Percentiles rank a stretch among this genome's conserved stretches.
phyloP scores from a whole-genome alignment of 495 filamentous ascomycete genomes.

The Daldinia decipiens region DNA sequence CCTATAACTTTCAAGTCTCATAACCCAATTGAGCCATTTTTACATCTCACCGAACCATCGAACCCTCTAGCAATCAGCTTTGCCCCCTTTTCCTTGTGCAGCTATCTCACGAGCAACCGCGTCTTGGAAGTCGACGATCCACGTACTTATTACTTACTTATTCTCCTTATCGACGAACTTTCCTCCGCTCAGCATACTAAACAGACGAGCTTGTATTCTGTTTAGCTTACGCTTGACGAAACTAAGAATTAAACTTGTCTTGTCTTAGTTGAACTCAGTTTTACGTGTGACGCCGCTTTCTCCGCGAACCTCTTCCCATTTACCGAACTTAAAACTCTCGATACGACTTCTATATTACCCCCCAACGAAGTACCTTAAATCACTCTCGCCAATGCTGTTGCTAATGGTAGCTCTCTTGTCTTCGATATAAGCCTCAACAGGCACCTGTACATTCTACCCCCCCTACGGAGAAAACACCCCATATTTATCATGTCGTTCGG shows the following conservation, averaged over 20 bases:
- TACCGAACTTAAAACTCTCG: slow-evolving; percentile 9
- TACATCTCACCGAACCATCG: slow-evolving; percentile 16
- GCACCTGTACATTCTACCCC: neutral
- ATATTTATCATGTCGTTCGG: slow-evolving; percentile 61
- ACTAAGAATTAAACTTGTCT: slow-evolving; percentile 23
- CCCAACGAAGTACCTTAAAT: slow-evolving; percentile 3
- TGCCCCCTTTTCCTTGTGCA: slow-evolving; percentile 8
- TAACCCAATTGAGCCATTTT: slow-evolving; percentile 25
- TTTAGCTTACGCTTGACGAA: slow-evolving; percentile 4
- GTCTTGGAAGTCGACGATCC: slow-evolving; percentile 23
- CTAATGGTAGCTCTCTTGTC: slow-evolving; percentile 4
- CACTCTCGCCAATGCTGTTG: slow-evolving; percentile 32
- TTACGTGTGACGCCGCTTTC: slow-evolving; percentile 3
- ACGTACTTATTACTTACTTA: neutral
- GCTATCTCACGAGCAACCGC: slow-evolving; percentile 16
- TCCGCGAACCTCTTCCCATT: neutral
- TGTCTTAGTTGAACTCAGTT: slow-evolving; percentile 19
- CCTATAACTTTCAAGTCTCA: slow-evolving; percentile 5
- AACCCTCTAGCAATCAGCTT: slow-evolving; percentile 7
- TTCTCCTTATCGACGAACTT: slow-evolving; percentile 17
- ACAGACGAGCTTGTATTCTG: slow-evolving; percentile 8
- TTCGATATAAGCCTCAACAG: slow-evolving; percentile 29
- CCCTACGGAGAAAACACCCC: neutral
- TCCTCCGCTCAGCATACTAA: slow-evolving; percentile 1
- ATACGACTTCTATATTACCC: neutral